Evolutionary conservation across 2,329 filamentous ascomycete genomes (phyloP).

Genomic region (Exophiala oligosperma): DNA sequence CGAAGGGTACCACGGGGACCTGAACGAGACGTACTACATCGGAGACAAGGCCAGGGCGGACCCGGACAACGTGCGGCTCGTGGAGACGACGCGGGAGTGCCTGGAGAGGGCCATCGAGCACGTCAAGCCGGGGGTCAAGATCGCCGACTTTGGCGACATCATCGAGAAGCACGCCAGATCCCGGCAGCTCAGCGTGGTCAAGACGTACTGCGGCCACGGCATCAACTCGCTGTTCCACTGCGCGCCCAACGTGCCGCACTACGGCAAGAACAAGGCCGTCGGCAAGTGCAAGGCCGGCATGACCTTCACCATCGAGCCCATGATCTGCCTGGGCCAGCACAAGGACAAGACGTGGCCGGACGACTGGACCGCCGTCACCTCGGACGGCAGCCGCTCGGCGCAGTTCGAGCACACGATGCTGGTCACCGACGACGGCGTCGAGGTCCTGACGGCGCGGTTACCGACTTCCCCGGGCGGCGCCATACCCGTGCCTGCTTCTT

Average conservation of each 20-base stretch:
- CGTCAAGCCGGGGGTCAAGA: constrained; percentile 89
- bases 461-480: constrained; percentile 74
- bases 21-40: constrained; percentile 99
- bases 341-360: constrained; percentile 96
- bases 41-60: constrained; percentile 83
- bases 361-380: constrained; percentile 95
- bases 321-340: constrained; percentile 92
- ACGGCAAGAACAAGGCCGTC: constrained; percentile 97
- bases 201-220: constrained; percentile 94
- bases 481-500: constrained; percentile 41
- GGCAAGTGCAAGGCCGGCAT: constrained; percentile 93
- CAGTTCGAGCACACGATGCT: constrained; percentile 92
- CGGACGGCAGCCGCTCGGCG: constrained; percentile 84
- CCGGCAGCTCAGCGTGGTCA: constrained; percentile 83
- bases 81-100: constrained; percentile 86
- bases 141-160: constrained; percentile 88
- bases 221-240: constrained; percentile 93
- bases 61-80: constrained; percentile 82
- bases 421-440: constrained; percentile 79
- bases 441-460: constrained; percentile 74
- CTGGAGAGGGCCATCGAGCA: constrained; percentile 86
- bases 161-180: constrained; percentile 95
- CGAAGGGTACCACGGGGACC: constrained; percentile 89
- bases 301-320: constrained; percentile 99
- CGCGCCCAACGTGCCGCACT: constrained; percentile 92